Percentiles rank a stretch among this genome's conserved stretches.
These are phyloP conservation scores for Exophiala bonariae DNA, from an alignment of 2,329 filamentous ascomycete species.

Conservation along the genomic window DNA sequence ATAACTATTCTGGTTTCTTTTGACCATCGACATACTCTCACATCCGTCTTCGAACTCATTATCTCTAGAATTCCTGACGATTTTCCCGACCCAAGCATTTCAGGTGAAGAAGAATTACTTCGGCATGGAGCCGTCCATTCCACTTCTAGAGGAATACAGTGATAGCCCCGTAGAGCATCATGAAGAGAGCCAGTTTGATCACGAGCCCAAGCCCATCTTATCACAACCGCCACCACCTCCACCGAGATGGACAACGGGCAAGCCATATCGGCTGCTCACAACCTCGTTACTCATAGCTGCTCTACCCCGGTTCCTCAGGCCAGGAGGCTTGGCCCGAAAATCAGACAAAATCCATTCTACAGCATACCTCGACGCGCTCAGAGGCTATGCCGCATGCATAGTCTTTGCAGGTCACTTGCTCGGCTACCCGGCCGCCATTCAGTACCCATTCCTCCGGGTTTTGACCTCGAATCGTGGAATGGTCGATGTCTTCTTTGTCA, in stretches of 20 bases:
- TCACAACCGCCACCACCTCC: too few species aligned
- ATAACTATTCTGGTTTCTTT: too few species aligned
- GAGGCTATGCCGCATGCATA: slow-evolving; percentile 27
- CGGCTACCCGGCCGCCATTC: not conserved
- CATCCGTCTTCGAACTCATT: too few species aligned
- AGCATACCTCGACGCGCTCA: slow-evolving; percentile 29
- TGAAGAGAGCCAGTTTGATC: not conserved
- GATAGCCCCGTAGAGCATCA: not conserved
- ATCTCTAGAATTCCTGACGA: too few species aligned
- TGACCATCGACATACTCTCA: too few species aligned
- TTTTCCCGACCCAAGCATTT: too few species aligned
- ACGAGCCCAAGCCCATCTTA: not conserved
- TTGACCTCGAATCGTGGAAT: slow-evolving; percentile 38
- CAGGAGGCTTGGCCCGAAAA: not conserved
- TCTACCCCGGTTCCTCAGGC: not conserved
- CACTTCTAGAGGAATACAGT: not conserved
- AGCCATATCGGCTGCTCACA: too few species aligned
- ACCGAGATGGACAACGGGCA: too few species aligned
- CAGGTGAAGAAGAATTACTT: too few species aligned
- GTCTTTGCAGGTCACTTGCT: slow-evolving; percentile 6
- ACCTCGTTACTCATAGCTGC: not conserved
- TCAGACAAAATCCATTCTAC: slow-evolving; percentile 15
- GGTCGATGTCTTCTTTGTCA: slow-evolving; percentile 58
- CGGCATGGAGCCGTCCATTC: not conserved
- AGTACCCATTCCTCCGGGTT: slow-evolving; percentile 37